phyloP scores from a whole-genome alignment of 2,329 filamentous ascomycete genomes.

The Sclerotiophoma versabilis region DNA sequence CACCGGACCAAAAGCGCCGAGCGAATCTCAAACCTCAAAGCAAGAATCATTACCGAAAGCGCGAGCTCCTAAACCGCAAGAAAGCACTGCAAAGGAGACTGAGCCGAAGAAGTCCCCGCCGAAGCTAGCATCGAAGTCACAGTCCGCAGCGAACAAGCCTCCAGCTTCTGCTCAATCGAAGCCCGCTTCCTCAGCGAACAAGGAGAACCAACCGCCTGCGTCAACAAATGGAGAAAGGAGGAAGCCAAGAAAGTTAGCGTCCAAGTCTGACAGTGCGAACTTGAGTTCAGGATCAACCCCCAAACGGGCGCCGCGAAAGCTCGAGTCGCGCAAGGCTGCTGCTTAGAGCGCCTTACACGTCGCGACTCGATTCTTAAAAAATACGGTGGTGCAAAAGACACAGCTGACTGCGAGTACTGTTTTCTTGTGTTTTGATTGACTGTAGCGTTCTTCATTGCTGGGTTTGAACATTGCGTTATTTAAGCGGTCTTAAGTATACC shows the following conservation, averaged over 20 bases:
- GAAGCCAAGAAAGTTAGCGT: slow-evolving; percentile 38
- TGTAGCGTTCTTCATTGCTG: background rate
- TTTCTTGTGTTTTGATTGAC: background rate
- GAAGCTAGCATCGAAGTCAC: slow-evolving; percentile 20
- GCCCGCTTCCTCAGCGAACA: slow-evolving; percentile 16
- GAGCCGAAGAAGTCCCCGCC: slow-evolving; percentile 10
- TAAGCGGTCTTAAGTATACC: too few relatives aligned
- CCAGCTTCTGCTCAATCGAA: slow-evolving; percentile 14
- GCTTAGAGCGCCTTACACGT: background rate
- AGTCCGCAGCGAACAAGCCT: slow-evolving; percentile 17
- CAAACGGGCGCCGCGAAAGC: slow-evolving; percentile 35
- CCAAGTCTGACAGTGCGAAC: slow-evolving; percentile 20
- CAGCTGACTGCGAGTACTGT: background rate
- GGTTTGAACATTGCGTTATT: too few relatives aligned
- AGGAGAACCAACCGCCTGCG: slow-evolving; percentile 27
- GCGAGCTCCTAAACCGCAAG: background rate
- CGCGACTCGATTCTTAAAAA: too few relatives aligned
- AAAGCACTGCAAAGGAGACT: background rate
- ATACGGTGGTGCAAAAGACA: background rate
- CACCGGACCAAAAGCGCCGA: background rate
- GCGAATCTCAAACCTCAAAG: background rate
- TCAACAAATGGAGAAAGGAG: slow-evolving; percentile 18
- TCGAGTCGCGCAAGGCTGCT: slow-evolving; percentile 31
- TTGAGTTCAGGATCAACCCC: slow-evolving; percentile 10
- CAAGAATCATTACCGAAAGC: slow-evolving; percentile 1